Evolutionary conservation across 805 yeast genomes (phyloP).

Genomic region (Clavispora fructus): DNA sequence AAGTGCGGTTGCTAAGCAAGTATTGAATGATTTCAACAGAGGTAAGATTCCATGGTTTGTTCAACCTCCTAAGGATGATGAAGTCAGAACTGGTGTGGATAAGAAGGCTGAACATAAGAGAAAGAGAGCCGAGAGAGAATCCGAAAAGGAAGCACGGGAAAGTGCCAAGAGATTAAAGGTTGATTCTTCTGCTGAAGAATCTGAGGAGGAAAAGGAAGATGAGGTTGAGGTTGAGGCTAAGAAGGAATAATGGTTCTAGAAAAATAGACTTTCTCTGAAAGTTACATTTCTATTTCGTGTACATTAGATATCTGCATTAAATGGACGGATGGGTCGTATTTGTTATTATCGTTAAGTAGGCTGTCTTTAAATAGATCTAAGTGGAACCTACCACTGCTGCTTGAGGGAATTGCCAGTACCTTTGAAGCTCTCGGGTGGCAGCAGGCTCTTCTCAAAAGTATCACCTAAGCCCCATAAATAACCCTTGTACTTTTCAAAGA

Average conservation of each 20-base stretch:
- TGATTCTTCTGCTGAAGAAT: conserved; percentile 17
- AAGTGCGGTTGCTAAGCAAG: conserved; percentile 82
- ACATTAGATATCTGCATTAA: conserved; percentile 11
- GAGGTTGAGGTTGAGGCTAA: conserved; percentile 3
- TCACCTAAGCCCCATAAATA: conserved; percentile 48
- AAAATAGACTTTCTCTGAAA: background rate
- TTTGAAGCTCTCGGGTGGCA: conserved; percentile 29
- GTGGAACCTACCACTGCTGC: background rate
- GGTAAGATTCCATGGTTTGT: conserved; percentile 98
- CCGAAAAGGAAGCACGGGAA: conserved; percentile 20
- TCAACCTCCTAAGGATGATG: conserved; percentile 78
- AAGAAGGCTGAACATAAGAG: conserved; percentile 50
- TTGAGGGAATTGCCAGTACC: conserved; percentile 29
- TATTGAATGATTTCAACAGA: conserved; percentile 90
- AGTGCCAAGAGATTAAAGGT: conserved; percentile 21
- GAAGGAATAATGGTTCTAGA: background rate
- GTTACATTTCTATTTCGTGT: conserved; percentile 1
- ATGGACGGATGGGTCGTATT: conserved; percentile 2
- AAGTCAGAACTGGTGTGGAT: conserved; percentile 52
- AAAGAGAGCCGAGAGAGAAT: conserved; percentile 47
- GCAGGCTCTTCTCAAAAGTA: conserved; percentile 7
- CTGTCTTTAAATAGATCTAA: background rate
- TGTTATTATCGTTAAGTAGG: background rate
- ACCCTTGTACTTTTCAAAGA: conserved; percentile 39
- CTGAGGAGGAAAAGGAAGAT: conserved; percentile 18